Base-by-base conservation (phyloP, 139 green algal species). In the Micractinium conductrix region DNA sequence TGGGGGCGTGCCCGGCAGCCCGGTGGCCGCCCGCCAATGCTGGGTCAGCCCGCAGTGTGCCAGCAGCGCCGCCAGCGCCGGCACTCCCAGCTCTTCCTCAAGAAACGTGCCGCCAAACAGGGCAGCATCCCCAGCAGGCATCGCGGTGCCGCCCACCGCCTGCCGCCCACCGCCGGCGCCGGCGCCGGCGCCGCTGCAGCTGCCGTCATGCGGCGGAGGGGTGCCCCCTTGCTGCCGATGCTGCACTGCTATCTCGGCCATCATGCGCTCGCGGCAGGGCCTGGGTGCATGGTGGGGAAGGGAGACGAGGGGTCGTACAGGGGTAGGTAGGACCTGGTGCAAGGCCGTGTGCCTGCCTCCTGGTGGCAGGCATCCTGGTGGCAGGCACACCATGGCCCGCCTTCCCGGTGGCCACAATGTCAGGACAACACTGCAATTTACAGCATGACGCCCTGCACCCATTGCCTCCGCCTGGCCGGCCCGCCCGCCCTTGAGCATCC, bases 231-330 rank as follows among this genome's bases (percentile, higher is more conserved):
- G 33, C 35, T 28, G 65, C 65, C 35, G 65, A 6, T 10, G 3
- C 65, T 5, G 65, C 65, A 30, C 65, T 44, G 35, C 14, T 12
- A 82, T 14, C 40, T 73, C 58, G 3, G 22, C n/a, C 76, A 82
- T 73, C 76, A 82, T 82, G 38, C 76, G 76, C 58, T 82, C 76
- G 16, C 58, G 55, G 58, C 76, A 82, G 8, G 76, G 76, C 76
- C 76, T 35, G 62, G 19, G 26, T 35, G 62, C 30, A 6, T 38
- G 62, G 26, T 28, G 3, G 17, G 62, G 16, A 26, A 7, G 62
- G 22, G 5, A 7, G 26, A 14, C 62, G 2, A 10, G 16, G 24
- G 7, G 60, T 12, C 60, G 16, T 37, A 19, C 60, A 33, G 30
- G 62, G 12, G n/a, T n/a, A n/a, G n/a, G n/a, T n/a, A n/a, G n/a